These are phyloP conservation scores for Tetrapisispora pingtungensis DNA, from an alignment of 805 yeast species.

Conservation along the genomic window DNA sequence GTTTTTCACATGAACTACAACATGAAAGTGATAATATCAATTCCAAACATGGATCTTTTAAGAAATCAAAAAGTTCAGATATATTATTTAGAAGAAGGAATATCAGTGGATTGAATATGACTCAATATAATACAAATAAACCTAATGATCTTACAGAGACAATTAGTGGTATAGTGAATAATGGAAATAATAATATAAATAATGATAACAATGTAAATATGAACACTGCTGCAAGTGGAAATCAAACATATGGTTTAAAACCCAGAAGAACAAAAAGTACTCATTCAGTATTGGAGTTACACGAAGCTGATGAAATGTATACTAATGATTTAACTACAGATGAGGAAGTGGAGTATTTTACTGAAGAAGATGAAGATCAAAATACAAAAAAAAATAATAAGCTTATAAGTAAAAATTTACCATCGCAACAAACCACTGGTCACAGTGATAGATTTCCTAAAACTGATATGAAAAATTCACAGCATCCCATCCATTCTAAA, in stretches of 20 bases:
- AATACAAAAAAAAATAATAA: neutral
- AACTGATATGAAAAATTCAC: neutral
- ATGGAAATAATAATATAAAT: too few species aligned
- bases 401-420: neutral
- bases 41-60: conserved; percentile 9
- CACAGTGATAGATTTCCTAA: conserved; percentile 2
- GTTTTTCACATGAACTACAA: conserved; percentile 20
- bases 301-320: conserved; percentile 20
- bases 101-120: conserved; percentile 27
- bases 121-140: conserved; percentile 3
- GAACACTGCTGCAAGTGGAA: neutral
- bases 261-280: conserved; percentile 23
- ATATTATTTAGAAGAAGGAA: conserved; percentile 21
- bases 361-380: conserved; percentile 25
- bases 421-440: neutral
- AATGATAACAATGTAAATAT: neutral
- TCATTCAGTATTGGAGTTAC: conserved; percentile 21
- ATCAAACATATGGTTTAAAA: conserved; percentile 16
- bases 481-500: neutral
- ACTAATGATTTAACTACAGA: conserved; percentile 22
- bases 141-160: neutral
- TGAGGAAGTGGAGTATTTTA: conserved; percentile 36
- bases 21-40: conserved; percentile 6
- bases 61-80: conserved; percentile 24
- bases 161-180: neutral